Evolutionary conservation across 805 yeast genomes (phyloP), one percentile per base, ranked within the genome.

Genomic region (Myxozyma udenii): DNA sequence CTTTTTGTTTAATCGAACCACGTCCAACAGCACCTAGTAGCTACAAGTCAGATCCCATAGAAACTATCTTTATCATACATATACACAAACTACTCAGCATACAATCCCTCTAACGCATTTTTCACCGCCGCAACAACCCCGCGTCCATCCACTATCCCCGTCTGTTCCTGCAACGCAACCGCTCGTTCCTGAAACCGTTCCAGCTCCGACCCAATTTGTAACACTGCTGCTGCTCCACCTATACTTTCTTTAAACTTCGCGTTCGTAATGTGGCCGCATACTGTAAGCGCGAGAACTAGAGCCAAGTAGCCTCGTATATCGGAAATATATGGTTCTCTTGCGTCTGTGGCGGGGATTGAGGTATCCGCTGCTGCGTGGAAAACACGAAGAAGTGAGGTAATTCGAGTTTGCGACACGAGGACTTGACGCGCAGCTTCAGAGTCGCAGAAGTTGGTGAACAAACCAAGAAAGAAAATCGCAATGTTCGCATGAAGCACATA

Each of bases 291-390:
- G 11, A 50, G 28, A 6, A 53, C 18, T 3, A 53, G 45, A 5
- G 57, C 43, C 4, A 53, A 21, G 41, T 53, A 53, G 2, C 57
- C 57, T 5, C 46, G 26, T 4, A 53, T 25, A 26, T 53, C 57
- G 9, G 24, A 21, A 22, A 46, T 46, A 18, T 33, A 53, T 14
- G 46, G 6, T 16, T 40, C 38, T 14, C 24, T 24, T 45, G 44
- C 25, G 21, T n/a, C 23, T 24, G 28, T 35, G 7, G 18, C 14
- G 7, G 39, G 9, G 6, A 12, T n/a, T 35, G 39, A 16, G 7
- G 19, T 11, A 5, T 5, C 5, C 5, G 39, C 6, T 35, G 39
- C 12, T 11, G 39, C 5, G 12, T 16, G 5, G 6, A 16, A 35
- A n/a, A 16, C 16, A 5, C 9, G 6, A 35, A 35, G 21, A 22